These are phyloP conservation scores for Mucor velutinosus DNA, from an alignment of 371 early-diverging fungal genomes.

Conservation along the genomic window DNA sequence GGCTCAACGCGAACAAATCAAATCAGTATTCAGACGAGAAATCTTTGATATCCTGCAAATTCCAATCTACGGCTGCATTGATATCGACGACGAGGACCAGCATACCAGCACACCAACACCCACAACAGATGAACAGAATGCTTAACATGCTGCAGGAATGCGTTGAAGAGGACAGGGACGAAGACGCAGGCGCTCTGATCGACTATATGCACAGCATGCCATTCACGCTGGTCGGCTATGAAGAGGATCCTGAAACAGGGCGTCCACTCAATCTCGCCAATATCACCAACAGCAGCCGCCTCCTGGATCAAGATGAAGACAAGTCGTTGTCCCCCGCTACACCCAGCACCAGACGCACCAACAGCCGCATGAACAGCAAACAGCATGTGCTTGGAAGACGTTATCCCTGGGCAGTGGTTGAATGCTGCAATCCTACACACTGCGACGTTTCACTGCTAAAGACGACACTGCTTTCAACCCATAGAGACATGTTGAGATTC, in stretches of 20 bases:
- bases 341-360: background rate
- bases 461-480: conserved; percentile 56
- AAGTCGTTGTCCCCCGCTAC: conserved; percentile 19
- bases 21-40: conserved; percentile 67
- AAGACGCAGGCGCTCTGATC: conserved; percentile 36
- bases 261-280: conserved; percentile 23
- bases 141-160: conserved; percentile 31
- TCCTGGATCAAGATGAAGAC: conserved; percentile 19
- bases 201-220: conserved; percentile 56
- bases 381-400: conserved; percentile 69
- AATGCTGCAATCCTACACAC: conserved; percentile 79
- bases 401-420: conserved; percentile 97
- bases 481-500: conserved; percentile 81
- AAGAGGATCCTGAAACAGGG: conserved; percentile 52
- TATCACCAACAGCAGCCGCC: background rate
- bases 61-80: conserved; percentile 68
- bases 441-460: conserved; percentile 77
- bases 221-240: conserved; percentile 74
- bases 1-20: conserved; percentile 80
- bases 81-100: conserved; percentile 58
- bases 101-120: conserved; percentile 14
- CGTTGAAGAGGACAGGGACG: conserved; percentile 34
- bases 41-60: conserved; percentile 57
- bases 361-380: background rate
- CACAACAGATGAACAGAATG: conserved; percentile 24